A percentile compares a stretch with the other conserved stretches of the same genome.
Evolutionary conservation across 2,329 filamentous ascomycete genomes (phyloP).

Genomic region (Geosmithia putterillii): DNA sequence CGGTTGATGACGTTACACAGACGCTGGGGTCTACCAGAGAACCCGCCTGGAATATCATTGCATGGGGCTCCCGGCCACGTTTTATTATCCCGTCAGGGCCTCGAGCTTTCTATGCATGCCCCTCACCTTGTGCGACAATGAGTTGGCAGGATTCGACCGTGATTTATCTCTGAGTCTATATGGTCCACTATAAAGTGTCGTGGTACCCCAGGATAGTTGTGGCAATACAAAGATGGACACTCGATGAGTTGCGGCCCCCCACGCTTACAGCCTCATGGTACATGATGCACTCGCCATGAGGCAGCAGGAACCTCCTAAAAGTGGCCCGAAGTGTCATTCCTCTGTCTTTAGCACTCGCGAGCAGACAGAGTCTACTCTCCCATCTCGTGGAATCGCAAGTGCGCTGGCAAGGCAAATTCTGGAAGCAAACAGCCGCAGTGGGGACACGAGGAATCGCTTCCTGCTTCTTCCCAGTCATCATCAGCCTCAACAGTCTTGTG

Average conservation of each 20-base stretch:
- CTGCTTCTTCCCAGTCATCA: slow-evolving; percentile 16
- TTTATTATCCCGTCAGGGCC: not conserved
- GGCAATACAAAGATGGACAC: too few relatives aligned
- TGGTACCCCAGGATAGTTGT: too few relatives aligned
- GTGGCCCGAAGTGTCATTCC: not conserved
- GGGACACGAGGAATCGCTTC: slow-evolving; percentile 23
- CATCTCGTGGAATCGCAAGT: slow-evolving; percentile 26
- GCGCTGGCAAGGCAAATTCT: slow-evolving; percentile 44
- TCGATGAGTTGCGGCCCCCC: too few relatives aligned
- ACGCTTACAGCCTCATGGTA: too few relatives aligned
- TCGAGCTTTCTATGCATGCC: not conserved
- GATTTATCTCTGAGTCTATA: not conserved
- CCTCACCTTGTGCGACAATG: not conserved
- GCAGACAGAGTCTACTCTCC: slow-evolving; percentile 1
- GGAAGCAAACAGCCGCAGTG: slow-evolving; percentile 42
- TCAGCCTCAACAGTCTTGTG: slow-evolving; percentile 7
- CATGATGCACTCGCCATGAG: not conserved
- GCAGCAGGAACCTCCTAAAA: not conserved
- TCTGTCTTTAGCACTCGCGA: not conserved
- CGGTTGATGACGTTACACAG: too few relatives aligned
- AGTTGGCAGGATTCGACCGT: not conserved
- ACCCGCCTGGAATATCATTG: not conserved
- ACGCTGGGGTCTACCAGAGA: too few relatives aligned
- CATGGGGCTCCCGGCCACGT: not conserved
- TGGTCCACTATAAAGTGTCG: not conserved